Conservation (phyloP, 164 flowering plant species). For the Kalanchoe fedtschenkoi region DNA sequence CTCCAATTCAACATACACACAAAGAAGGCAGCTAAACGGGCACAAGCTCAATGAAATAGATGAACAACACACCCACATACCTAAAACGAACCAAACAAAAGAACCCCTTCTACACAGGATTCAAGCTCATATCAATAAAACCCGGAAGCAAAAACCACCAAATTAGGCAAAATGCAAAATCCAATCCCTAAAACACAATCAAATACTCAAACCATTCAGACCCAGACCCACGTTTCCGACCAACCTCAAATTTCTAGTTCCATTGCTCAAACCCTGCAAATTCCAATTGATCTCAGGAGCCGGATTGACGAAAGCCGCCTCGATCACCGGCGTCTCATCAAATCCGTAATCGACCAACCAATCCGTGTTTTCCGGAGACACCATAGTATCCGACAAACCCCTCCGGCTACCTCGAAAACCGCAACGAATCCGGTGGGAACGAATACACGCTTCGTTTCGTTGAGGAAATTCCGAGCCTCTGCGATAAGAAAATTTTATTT, state of each 20-base stretch:
- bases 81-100: too few relatives aligned
- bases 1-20: too few relatives aligned
- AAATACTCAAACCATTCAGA: neutral
- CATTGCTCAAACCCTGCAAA: conserved; percentile 25
- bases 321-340: conserved; percentile 20
- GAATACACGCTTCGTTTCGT: neutral
- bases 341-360: conserved; percentile 51
- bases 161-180: neutral
- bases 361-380: conserved; percentile 49
- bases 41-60: too few relatives aligned
- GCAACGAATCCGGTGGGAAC: neutral
- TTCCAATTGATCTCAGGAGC: conserved; percentile 45
- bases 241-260: conserved; percentile 32
- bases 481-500: neutral
- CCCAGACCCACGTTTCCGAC: neutral
- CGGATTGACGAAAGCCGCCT: conserved; percentile 6
- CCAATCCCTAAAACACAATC: neutral
- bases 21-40: too few relatives aligned
- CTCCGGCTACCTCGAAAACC: neutral
- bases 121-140: neutral
- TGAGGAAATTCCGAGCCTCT: neutral
- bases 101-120: neutral
- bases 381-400: conserved; percentile 25
- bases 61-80: too few relatives aligned
- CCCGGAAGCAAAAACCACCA: neutral